Evolutionary conservation across 176 grass and related monocot genomes (phyloP).

Genomic region (Avena sativa): DNA sequence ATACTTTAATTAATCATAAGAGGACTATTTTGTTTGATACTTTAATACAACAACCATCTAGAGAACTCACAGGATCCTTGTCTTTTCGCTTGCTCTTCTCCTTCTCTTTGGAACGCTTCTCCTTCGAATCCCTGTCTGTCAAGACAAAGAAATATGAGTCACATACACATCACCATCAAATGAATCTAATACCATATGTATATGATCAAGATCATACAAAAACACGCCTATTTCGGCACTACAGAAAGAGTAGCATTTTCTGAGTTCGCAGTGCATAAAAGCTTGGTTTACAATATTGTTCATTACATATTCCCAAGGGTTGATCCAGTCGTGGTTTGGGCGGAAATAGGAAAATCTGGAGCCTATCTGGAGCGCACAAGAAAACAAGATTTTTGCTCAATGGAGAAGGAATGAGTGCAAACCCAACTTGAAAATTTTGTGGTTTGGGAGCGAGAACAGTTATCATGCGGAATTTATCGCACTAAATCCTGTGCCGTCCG

Average conservation of each 20-base stretch:
- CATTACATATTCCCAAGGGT: background rate
- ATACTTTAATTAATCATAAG: background rate
- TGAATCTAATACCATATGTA: background rate
- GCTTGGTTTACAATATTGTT: background rate
- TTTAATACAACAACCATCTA: background rate
- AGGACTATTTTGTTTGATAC: background rate
- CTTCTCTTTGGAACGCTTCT: conserved; percentile 49
- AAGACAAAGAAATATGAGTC: conserved; percentile 19
- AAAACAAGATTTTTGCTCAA: background rate
- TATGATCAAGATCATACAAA: background rate
- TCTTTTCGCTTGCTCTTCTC: conserved; percentile 47
- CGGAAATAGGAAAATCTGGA: background rate
- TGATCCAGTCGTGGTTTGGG: background rate
- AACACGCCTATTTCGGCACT: background rate
- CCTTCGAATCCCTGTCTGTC: conserved; percentile 50
- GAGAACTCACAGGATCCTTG: conserved; percentile 52
- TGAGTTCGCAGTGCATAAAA: background rate
- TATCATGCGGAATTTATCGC: background rate
- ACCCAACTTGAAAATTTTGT: background rate
- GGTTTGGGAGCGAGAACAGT: background rate
- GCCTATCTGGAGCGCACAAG: background rate
- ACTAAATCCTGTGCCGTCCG: background rate
- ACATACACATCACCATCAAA: conserved; percentile 1
- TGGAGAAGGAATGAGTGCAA: background rate
- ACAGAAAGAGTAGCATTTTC: background rate